Evolutionary conservation across 768 basidiomycete genomes (phyloP), one percentile per base, ranked within the genome.

Genomic region (Lyophyllum decastes): DNA sequence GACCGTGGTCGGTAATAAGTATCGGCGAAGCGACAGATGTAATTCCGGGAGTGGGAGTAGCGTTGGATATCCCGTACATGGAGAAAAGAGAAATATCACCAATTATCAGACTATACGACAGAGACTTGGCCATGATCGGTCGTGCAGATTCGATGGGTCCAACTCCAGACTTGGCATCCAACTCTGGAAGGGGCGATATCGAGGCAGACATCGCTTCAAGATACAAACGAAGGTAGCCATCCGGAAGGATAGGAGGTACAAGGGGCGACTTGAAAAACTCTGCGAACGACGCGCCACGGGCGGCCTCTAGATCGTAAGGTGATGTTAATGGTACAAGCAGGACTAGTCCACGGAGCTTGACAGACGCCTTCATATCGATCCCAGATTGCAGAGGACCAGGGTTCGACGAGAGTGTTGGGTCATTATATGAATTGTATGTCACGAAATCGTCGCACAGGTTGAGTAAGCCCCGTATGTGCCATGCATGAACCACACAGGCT

Each of bases 1-100:
- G 81, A 60, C 83, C 71, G n/a, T 78, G 79, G 65, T 95, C 94
- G 10, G 85, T 86, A 48, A 94, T 81, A 17, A 96, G 65, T 44
- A 96, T 72, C 12, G 94, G 94, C 14, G 81, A 78, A 24, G 86
- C 82, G 19, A 64, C 58, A 46, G 76, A 52, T 21, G 66, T 66
- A 8, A 57, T 24, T 35, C 60, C 64, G 35, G 59, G 33, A 30
- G 45, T 33, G 14, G 30, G 21, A 10, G 41, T 24, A 16, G 22
- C n/a, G 44, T 48, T 55, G 41, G 51, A 27, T 25, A 41, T 54
- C 55, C 54, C 54, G 30, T 72, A 72, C 64, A 88, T 82, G 11
- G 77, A 75, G 61, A 90, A 87, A 10, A 83, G 64, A 16, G 88
- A 87, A 1, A 89, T 11, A 46, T 90, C 89, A 10, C 64, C 61